A percentile compares a stretch with the other conserved stretches of the same genome.
phyloP scores from a whole-genome alignment of 106 monocot genomes.

The Acorus calamus region DNA sequence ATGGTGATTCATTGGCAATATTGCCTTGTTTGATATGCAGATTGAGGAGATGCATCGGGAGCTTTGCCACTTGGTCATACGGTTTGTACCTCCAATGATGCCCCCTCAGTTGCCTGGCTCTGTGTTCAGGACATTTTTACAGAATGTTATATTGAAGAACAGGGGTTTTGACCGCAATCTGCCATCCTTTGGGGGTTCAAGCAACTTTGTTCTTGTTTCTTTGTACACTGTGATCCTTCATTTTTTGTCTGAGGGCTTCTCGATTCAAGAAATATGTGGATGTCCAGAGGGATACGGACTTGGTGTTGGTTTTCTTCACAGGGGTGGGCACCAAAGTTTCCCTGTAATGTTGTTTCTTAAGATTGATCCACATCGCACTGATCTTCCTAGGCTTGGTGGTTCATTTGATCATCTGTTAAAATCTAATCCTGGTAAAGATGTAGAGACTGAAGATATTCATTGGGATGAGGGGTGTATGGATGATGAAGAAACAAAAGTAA shows the following conservation, averaged over 20 bases:
- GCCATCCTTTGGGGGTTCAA: constrained; percentile 28
- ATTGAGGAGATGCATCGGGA: constrained; percentile 89
- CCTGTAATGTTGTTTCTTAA: constrained; percentile 56
- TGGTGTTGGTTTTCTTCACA: constrained; percentile 69
- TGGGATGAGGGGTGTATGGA: constrained; percentile 86
- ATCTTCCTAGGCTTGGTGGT: constrained; percentile 74
- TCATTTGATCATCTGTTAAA: constrained; percentile 52
- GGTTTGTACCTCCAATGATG: constrained; percentile 59
- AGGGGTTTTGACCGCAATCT: constrained; percentile 52
- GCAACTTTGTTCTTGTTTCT: constrained; percentile 58
- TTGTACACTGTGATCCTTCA: constrained; percentile 88
- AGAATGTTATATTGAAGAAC: constrained; percentile 56
- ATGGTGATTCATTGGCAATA: neutral
- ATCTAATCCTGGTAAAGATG: constrained; percentile 27
- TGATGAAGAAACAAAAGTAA: constrained; percentile 51
- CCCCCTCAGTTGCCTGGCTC: constrained; percentile 57
- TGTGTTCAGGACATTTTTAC: constrained; percentile 76
- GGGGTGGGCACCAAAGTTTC: constrained; percentile 57
- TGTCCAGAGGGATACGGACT: constrained; percentile 20
- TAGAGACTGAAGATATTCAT: constrained; percentile 34
- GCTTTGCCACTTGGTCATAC: constrained; percentile 68
- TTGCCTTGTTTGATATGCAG: constrained; percentile 39
- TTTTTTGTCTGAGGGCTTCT: constrained; percentile 87
- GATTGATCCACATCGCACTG: constrained; percentile 35
- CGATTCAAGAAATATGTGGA: constrained; percentile 25